These are phyloP conservation scores for Macrophomina phaseolina DNA, from an alignment of 2,329 filamentous ascomycete species.

Conservation along the genomic window DNA sequence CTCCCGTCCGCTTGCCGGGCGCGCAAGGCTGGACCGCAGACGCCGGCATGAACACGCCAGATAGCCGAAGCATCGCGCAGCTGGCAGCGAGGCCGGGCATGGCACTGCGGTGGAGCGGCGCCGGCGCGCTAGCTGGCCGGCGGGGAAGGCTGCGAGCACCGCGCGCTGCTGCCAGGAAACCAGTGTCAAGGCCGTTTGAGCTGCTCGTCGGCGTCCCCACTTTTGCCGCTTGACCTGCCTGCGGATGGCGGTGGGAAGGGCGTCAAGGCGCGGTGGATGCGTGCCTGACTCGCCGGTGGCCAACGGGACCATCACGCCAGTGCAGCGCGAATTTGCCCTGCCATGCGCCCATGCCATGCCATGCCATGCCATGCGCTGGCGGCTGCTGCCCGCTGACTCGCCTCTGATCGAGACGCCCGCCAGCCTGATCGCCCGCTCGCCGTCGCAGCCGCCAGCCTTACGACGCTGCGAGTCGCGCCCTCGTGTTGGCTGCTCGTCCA, in stretches of 20 bases:
- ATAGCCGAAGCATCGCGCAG: constrained; percentile 1
- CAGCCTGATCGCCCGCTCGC: neutral
- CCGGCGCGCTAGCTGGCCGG: constrained; percentile 14
- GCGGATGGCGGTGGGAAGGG: constrained; percentile 28
- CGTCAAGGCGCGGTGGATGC: constrained; percentile 22
- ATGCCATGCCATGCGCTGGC: constrained; percentile 7
- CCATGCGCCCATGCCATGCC: too few relatives aligned
- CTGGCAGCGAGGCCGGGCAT: neutral
- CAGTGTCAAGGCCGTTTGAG: constrained; percentile 26
- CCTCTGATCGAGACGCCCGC: neutral
- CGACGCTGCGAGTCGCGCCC: neutral
- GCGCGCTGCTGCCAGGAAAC: constrained; percentile 1
- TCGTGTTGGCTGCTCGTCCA: neutral
- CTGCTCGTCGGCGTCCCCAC: constrained; percentile 9
- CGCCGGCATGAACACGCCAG: neutral
- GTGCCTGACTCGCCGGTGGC: constrained; percentile 24
- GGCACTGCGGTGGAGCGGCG: constrained; percentile 8
- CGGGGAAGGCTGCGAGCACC: constrained; percentile 16
- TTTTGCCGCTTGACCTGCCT: constrained; percentile 29
- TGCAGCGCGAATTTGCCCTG: constrained; percentile 18
- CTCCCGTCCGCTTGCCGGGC: neutral
- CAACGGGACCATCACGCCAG: constrained; percentile 24
- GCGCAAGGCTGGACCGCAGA: neutral
- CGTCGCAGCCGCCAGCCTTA: constrained; percentile 18
- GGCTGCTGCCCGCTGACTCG: constrained; percentile 20